Evolutionary conservation across 345 rosid species (phyloP), one percentile per base, ranked within the genome.

Genomic region (Citropsis articulata): DNA sequence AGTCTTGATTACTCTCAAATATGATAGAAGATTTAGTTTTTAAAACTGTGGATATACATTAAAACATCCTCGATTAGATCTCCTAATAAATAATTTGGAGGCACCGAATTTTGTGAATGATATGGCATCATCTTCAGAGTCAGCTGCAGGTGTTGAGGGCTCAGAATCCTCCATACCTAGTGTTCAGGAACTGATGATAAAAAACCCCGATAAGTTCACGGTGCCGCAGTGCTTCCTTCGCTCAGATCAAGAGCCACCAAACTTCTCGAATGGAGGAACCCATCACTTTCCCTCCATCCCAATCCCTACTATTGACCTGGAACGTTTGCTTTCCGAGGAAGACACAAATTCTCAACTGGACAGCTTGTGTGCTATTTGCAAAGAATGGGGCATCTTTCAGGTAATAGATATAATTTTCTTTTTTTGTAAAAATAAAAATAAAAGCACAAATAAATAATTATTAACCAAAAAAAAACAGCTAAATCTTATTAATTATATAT

Each of bases 301-400:
- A 12, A 24, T 78, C 16, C 88, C 88, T 1, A 83, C 72, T 1
- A 56, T 85, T 76, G 88, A 83, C 73, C n/a, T 80, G 45, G 50
- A 80, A 25, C 38, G 50, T 24, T 25, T 85, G 69, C 50, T 80
- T 65, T 78, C 85, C 0, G 7, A 16, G 30, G 81, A 85, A 33
- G 70, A 73, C 19, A 5, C 55, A 7, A 64, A 22, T 7, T 57
- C 45, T 13, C 84, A 85, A 30, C 81, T 81, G 9, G 71, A 78
- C 36, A 83, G 73, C 77, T 42, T 85, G 53, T 78, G 81, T 72
- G 72, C 81, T 30, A 9, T 78, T 18, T 78, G 82, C 78, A 78
- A 83, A 70, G 84, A 85, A 48, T 85, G 88, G 88, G 87, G 86
- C 25, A 22, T 83, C 79, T 81, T 85, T 72, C 88, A 85, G 88